Evolutionary conservation across 2,329 filamentous ascomycete genomes (phyloP).

Genomic region (Pestalotiopsis sp.): DNA sequence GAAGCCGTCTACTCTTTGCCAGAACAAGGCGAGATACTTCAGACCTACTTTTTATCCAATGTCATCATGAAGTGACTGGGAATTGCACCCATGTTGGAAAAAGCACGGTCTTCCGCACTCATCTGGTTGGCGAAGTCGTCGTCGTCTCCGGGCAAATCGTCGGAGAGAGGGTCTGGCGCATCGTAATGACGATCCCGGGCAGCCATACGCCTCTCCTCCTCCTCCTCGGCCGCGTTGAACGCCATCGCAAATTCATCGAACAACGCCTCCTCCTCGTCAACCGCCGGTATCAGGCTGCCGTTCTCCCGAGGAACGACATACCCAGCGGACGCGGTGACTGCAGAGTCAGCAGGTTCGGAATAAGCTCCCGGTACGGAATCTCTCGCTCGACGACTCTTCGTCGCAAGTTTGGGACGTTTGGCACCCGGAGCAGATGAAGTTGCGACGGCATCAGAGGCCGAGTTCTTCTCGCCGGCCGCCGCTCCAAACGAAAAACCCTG

Average conservation of each 20-base stretch:
- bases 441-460: too few species aligned
- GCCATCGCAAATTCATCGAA: not conserved
- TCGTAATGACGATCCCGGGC: not conserved
- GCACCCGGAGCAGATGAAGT: too few species aligned
- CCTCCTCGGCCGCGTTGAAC: not conserved
- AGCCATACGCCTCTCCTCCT: not conserved
- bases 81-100: not conserved
- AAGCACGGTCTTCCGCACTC: not conserved
- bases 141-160: not conserved
- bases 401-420: too few species aligned
- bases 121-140: not conserved
- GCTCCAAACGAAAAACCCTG: not conserved
- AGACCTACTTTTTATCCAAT: not conserved
- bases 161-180: not conserved
- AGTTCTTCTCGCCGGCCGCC: not conserved
- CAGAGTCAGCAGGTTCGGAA: too few species aligned
- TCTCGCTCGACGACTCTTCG: too few species aligned
- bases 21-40: not conserved
- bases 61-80: not conserved
- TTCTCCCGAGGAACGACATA: too few species aligned
- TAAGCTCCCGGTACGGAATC: too few species aligned
- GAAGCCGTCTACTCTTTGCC: not conserved
- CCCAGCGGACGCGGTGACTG: too few species aligned
- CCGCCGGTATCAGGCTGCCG: not conserved
- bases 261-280: not conserved